Conservation (phyloP, 176 grass and related monocot genomes). For the Triticum timopheevii region DNA sequence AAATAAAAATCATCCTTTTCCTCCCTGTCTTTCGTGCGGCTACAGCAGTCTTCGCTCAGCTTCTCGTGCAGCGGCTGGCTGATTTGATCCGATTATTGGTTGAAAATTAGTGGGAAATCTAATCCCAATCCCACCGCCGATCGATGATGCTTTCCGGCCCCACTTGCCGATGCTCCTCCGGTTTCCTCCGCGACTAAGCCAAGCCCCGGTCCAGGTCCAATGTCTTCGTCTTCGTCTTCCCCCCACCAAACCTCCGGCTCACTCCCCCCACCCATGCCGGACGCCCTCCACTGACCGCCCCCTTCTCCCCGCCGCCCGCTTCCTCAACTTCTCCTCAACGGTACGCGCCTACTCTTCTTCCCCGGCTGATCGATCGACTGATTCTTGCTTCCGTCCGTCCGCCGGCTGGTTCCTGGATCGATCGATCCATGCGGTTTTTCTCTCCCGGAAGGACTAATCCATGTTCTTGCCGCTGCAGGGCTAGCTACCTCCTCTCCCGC, state of each 20-base stretch:
- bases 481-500: not conserved
- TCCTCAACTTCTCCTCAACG: not conserved
- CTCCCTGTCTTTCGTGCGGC: not conserved
- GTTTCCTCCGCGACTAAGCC: conserved; percentile 3
- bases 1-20: too few relatives aligned
- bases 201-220: not conserved
- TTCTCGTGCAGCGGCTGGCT: not conserved
- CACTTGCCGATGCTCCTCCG: conserved; percentile 17
- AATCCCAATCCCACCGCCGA: not conserved
- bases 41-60: not conserved
- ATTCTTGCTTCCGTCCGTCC: not conserved
- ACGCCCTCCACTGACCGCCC: not conserved
- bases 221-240: not conserved
- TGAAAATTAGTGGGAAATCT: not conserved
- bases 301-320: not conserved
- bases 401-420: not conserved
- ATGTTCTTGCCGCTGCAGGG: not conserved
- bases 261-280: not conserved
- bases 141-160: not conserved
- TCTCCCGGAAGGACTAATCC: not conserved
- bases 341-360: not conserved
- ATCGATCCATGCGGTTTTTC: not conserved
- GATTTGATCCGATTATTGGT: not conserved
- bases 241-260: not conserved
- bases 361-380: not conserved